phyloP scores from a whole-genome alignment of 164 flowering plant species.

The Aristolochia contorta region DNA sequence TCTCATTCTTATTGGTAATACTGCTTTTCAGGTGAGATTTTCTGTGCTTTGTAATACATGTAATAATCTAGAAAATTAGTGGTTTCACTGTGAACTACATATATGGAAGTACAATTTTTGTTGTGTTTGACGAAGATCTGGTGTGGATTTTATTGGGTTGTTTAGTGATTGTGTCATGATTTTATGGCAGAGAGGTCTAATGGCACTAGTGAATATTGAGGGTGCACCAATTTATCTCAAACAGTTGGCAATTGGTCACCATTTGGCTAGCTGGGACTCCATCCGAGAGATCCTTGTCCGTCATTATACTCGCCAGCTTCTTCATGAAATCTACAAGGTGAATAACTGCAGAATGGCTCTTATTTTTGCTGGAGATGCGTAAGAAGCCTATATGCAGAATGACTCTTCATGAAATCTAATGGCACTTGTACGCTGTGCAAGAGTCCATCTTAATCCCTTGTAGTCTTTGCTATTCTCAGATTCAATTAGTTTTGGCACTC shows the following conservation, averaged over 20 bases:
- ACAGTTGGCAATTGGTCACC: constrained; percentile 59
- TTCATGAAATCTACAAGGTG: constrained; percentile 97
- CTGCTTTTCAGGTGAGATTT: constrained; percentile 22
- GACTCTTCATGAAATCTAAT: too few relatives aligned
- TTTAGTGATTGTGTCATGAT: neutral
- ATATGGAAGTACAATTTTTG: too few relatives aligned
- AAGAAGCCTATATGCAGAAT: too few relatives aligned
- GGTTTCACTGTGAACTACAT: neutral
- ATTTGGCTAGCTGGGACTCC: constrained; percentile 88
- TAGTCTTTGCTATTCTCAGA: too few relatives aligned
- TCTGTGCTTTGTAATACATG: neutral
- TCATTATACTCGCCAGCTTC: constrained; percentile 71
- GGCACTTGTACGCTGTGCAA: too few relatives aligned
- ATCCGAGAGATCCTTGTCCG: constrained; percentile 64
- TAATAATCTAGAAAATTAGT: neutral
- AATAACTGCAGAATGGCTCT: neutral
- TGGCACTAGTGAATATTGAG: constrained; percentile 95
- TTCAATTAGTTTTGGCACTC: too few relatives aligned
- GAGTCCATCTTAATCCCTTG: too few relatives aligned
- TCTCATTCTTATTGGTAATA: constrained; percentile 50
- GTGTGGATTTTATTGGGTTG: too few relatives aligned
- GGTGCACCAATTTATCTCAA: constrained; percentile 78
- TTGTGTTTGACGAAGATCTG: neutral
- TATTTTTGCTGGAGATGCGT: too few relatives aligned
- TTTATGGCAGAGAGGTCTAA: constrained; percentile 71